Conservation (phyloP, 2,329 filamentous ascomycete species). For the Hymenotorrendiella dingleyae region DNA sequence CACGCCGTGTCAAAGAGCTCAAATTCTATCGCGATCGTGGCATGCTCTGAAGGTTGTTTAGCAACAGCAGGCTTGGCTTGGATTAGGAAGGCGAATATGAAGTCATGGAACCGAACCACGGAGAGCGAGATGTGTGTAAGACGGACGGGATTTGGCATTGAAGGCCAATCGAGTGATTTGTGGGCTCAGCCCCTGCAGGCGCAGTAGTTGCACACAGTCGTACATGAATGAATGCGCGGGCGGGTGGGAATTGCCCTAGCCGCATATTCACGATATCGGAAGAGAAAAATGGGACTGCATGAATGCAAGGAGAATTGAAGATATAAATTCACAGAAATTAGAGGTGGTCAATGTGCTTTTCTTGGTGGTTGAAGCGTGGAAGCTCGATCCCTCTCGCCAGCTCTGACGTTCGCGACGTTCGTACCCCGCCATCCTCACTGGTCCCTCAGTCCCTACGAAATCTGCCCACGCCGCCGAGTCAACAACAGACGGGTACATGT, state of each 20-base stretch:
- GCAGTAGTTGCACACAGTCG: slow-evolving; percentile 4
- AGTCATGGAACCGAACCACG: neutral
- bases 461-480: neutral
- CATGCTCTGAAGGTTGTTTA: slow-evolving; percentile 9
- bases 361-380: neutral
- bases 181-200: slow-evolving; percentile 4
- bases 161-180: slow-evolving; percentile 3
- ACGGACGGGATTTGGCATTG: neutral
- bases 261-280: neutral
- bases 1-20: too few species aligned
- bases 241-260: too few species aligned
- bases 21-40: slow-evolving; percentile 12
- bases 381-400: neutral
- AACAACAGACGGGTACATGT: neutral
- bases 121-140: neutral
- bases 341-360: neutral
- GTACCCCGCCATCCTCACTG: neutral
- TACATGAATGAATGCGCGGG: too few species aligned
- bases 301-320: neutral
- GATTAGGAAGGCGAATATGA: slow-evolving; percentile 3
- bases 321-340: neutral
- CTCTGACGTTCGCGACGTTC: neutral
- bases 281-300: neutral
- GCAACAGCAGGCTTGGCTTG: neutral
- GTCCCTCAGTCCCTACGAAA: neutral